These are phyloP conservation scores for Amylocystis lapponica DNA, from an alignment of 768 basidiomycete species.

Conservation along the genomic window DNA sequence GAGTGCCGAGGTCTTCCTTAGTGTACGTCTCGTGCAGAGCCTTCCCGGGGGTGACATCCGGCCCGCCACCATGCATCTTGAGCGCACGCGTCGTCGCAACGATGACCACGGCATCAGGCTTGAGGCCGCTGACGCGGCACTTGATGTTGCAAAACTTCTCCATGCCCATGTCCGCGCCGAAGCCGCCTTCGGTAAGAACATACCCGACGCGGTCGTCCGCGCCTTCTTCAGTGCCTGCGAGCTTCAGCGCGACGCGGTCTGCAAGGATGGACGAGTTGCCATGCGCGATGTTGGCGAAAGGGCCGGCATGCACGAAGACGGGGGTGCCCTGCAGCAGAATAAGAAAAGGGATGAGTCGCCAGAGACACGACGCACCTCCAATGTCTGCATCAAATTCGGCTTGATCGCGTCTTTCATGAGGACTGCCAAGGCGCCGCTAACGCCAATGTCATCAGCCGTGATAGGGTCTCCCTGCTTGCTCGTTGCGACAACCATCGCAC, in stretches of 20 bases:
- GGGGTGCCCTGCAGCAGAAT: constrained; percentile 67
- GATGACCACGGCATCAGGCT: constrained; percentile 90
- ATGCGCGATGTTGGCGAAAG: constrained; percentile 98
- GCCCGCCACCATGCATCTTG: constrained; percentile 99
- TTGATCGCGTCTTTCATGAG: constrained; percentile 99
- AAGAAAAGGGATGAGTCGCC: not conserved
- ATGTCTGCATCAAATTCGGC: constrained; percentile 97
- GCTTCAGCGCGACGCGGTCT: constrained; percentile 94
- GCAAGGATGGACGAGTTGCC: constrained; percentile 98
- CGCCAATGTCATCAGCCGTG: constrained; percentile 95
- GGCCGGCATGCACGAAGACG: constrained; percentile 97
- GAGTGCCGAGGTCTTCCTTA: constrained; percentile 83
- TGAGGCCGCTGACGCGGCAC: constrained; percentile 88
- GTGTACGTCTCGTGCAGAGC: constrained; percentile 91
- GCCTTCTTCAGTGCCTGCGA: constrained; percentile 91
- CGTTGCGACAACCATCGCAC: constrained; percentile 95
- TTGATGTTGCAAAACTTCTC: constrained; percentile 99
- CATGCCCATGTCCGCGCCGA: constrained; percentile 99
- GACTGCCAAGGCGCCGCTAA: constrained; percentile 91
- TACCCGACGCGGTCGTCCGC: constrained; percentile 78
- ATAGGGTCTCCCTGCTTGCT: constrained; percentile 87
- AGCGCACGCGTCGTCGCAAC: constrained; percentile 96
- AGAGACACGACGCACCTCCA: constrained; percentile 48
- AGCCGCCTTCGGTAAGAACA: constrained; percentile 96
- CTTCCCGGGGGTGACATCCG: constrained; percentile 94